Evolutionary conservation across 2,329 filamentous ascomycete species (phyloP), one percentile per base, ranked within the genome.

Genomic region (Didymosphaeria variabile): DNA sequence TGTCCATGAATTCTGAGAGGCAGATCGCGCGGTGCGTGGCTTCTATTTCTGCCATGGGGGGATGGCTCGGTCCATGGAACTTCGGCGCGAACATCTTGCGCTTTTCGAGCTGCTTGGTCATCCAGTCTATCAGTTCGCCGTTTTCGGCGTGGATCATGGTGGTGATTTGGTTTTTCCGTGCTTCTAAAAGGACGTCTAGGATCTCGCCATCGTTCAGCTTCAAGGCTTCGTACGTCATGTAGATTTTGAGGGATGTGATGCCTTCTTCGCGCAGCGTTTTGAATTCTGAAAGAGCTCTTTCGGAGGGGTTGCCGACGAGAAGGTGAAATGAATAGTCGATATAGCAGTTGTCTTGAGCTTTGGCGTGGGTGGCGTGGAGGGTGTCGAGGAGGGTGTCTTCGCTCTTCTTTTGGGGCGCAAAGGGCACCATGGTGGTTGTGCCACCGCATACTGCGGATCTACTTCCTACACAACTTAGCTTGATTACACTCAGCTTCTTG

Each of bases 71-170:
- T 8, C 80, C 81, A 64, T 86, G 84, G 64, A 85, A 86, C 61
- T 82, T 83, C 0, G 84, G 84, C 2, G 79, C 83, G 47, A 82
- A 81, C 5, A 84, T 70, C 23, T 80, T 77, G 32, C 79, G 77
- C 51, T 81, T 79, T 62, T 86, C 84, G 15, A 86, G 80, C 55
- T 84, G 82, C 40, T 80, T 79, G 1, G 84, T 86, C 61, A 86
- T 82, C 84, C 83, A 86, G 54, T 84, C 79, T 38, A 86, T 82
- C 19, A 86, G 80, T 57, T 85, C 82, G 26, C 82, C 82, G 62
- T 86, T 86, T 66, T 86, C 84, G 1, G 84, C 83, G 63, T 86
- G 84, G 45, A 87, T 81, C 81, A 86, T 86, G 21, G 85, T 87
- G 12, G 84, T 79, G 51, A 87, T 84, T 23, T 77, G 71, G 57